These are phyloP conservation scores for Phialocephala subalpina DNA, from an alignment of 2,329 filamentous ascomycete genomes.

Conservation along the genomic window DNA sequence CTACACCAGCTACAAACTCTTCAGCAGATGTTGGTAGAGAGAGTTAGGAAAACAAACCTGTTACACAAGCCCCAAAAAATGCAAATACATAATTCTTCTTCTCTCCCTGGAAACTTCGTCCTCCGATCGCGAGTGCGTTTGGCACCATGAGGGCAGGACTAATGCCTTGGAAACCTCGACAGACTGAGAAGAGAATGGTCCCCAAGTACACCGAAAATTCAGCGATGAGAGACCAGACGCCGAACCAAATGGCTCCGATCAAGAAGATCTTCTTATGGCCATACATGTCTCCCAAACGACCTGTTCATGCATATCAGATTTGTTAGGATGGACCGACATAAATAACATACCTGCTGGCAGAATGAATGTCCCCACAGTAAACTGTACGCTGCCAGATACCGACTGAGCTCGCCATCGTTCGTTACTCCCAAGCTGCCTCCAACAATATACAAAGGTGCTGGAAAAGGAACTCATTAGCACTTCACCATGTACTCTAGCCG, in stretches of 20 bases:
- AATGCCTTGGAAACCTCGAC: conserved; percentile 61
- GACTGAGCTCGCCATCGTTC: conserved; percentile 55
- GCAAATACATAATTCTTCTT: conserved; percentile 53
- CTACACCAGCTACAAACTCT: conserved; percentile 47
- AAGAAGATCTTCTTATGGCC: conserved; percentile 58
- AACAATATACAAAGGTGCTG: conserved; percentile 55
- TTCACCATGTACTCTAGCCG: neutral
- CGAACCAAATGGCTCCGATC: conserved; percentile 50
- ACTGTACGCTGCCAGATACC: conserved; percentile 65
- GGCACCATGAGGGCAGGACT: conserved; percentile 59
- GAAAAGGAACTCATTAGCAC: neutral
- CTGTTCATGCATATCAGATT: neutral
- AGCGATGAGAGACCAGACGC: conserved; percentile 33
- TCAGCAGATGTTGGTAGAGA: neutral
- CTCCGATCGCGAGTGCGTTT: conserved; percentile 59
- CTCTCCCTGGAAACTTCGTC: conserved; percentile 53
- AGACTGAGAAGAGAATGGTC: conserved; percentile 51
- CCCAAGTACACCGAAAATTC: conserved; percentile 30
- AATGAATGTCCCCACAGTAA: conserved; percentile 61
- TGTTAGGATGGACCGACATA: neutral
- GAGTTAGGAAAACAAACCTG: conserved; percentile 30
- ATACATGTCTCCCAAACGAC: conserved; percentile 57
- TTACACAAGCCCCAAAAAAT: conserved; percentile 55
- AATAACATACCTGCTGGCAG: conserved; percentile 50
- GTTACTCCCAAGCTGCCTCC: conserved; percentile 53